Evolutionary conservation across 371 early-diverging fungal genomes (phyloP), one percentile per base, ranked within the genome.

Genomic region (Mortierella sp.): DNA sequence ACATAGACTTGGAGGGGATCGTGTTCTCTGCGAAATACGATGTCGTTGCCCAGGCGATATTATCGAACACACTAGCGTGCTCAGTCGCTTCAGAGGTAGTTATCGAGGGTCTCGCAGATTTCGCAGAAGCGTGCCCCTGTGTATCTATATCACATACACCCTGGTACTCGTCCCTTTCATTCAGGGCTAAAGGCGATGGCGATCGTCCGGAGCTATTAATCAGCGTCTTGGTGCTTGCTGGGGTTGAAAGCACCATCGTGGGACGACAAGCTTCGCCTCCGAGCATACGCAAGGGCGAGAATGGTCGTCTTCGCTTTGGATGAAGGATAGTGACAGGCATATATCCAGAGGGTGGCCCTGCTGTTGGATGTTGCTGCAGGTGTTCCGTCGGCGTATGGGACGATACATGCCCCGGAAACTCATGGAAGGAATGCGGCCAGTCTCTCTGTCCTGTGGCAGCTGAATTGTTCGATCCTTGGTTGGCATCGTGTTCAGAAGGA

Each of bases 121-220:
- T 4, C 44, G 6, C 32, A 51, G 14, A n/a, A 2, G 21, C 5
- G 21, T 19, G 9, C 7, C 51, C 9, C 5, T 32, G 15, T 6
- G 42, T 15, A 4, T 31, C 24, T 11, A 11, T 17, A 21, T 1
- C 27, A 2, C 39, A 28, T 26, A 21, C 7, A 56, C 30, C 31
- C 27, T 21, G 7, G 2, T 17, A 23, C 5, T 19, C 23, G 5
- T n/a, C n/a, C n/a, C 7, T 34, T 15, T 56, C 57, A 19, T 44
- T 44, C 47, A 64, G 46, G 2, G 24, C 9, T 11, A 50, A 43
- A 9, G 64, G 56, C 15, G 64, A 56, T 3, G 51, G 56, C 8
- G 64, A 64, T 9, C 43, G 64, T 15, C 32, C 26, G 17, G 26
- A 0, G 37, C 1, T 9, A 14, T 43, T 51, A 17, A 6, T 32